Percentiles rank a stretch among this genome's conserved stretches.
Conservation (phyloP, 2,329 filamentous ascomycete species). For the Zymoseptoria pseudotritici region DNA sequence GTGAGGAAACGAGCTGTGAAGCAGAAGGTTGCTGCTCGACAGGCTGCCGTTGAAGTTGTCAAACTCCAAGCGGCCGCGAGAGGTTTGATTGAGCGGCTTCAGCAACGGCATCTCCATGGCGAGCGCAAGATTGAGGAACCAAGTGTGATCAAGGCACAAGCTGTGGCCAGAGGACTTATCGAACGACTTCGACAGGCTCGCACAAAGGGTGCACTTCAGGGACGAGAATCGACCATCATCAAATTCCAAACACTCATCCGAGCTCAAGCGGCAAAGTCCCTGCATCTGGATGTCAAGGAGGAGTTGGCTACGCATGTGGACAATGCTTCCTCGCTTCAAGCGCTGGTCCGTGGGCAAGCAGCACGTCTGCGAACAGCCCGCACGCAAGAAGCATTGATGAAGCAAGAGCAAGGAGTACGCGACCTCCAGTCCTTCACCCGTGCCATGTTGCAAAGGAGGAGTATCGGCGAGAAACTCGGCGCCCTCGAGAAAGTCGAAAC, state of each 20-base stretch:
- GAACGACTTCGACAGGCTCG: conserved; percentile 30
- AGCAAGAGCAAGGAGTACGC: conserved; percentile 38
- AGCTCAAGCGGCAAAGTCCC: conserved; percentile 50
- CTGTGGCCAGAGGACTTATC: conserved; percentile 35
- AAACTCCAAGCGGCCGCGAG: conserved; percentile 50
- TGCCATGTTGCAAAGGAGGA: conserved; percentile 40
- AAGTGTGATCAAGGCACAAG: conserved; percentile 31
- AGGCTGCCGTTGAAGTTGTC: conserved; percentile 53
- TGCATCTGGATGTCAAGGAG: conserved; percentile 6
- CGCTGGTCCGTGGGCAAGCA: conserved; percentile 31
- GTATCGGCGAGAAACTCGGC: conserved; percentile 38
- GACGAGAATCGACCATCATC: conserved; percentile 35
- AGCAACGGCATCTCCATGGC: conserved; percentile 24
- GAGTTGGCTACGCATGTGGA: conserved; percentile 24
- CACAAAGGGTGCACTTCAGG: conserved; percentile 24
- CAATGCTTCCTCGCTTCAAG: conserved; percentile 31
- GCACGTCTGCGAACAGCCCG: conserved; percentile 15
- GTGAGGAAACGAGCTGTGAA: conserved; percentile 52
- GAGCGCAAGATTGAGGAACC: conserved; percentile 22
- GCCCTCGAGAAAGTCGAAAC: conserved; percentile 52
- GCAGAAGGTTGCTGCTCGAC: conserved; percentile 44
- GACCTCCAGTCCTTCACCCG: conserved; percentile 48
- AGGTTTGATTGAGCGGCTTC: conserved; percentile 55
- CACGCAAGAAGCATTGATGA: conserved; percentile 34
- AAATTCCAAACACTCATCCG: conserved; percentile 60